Percentiles rank a stretch among this genome's conserved stretches.
Conservation (phyloP, 2,329 filamentous ascomycete genomes). For the Scytalidium sp. region DNA sequence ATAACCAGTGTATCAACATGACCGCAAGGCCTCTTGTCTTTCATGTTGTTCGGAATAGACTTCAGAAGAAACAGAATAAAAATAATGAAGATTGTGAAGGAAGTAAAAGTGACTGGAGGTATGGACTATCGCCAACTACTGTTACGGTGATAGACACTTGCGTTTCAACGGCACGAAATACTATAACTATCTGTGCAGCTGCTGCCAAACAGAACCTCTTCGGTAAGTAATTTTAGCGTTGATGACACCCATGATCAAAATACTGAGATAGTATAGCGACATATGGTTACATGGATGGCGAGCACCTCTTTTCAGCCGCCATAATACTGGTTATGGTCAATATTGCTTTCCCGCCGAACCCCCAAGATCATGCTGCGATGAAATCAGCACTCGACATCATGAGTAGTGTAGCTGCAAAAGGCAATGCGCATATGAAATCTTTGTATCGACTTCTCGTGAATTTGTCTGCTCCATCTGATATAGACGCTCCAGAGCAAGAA, state of each 20-base stretch:
- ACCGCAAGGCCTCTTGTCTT: constrained; percentile 51
- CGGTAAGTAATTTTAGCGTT: constrained; percentile 29
- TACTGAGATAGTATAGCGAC: constrained; percentile 34
- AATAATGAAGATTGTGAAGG: too few relatives aligned
- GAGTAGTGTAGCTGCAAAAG: constrained; percentile 47
- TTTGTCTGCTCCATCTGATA: constrained; percentile 27
- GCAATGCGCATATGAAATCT: constrained; percentile 46
- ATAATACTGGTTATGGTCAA: constrained; percentile 54
- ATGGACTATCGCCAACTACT: constrained; percentile 44
- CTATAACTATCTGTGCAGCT: constrained; percentile 44
- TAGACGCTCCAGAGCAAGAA: constrained; percentile 9
- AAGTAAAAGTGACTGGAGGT: constrained; percentile 42
- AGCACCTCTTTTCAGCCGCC: constrained; percentile 52
- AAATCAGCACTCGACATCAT: constrained; percentile 43
- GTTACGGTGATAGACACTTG: constrained; percentile 50
- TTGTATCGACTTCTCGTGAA: constrained; percentile 35
- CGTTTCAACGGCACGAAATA: constrained; percentile 46
- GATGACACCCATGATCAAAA: not conserved
- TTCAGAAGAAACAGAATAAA: constrained; percentile 31
- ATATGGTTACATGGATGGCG: constrained; percentile 55
- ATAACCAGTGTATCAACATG: constrained; percentile 58
- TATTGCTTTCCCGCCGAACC: constrained; percentile 45
- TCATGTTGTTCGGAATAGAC: constrained; percentile 47
- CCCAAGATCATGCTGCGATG: constrained; percentile 41
- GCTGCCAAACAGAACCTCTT: constrained; percentile 48